Evolutionary conservation across 1,284 basidiomycete genomes (phyloP).

Genomic region (Sutorius eximius): DNA sequence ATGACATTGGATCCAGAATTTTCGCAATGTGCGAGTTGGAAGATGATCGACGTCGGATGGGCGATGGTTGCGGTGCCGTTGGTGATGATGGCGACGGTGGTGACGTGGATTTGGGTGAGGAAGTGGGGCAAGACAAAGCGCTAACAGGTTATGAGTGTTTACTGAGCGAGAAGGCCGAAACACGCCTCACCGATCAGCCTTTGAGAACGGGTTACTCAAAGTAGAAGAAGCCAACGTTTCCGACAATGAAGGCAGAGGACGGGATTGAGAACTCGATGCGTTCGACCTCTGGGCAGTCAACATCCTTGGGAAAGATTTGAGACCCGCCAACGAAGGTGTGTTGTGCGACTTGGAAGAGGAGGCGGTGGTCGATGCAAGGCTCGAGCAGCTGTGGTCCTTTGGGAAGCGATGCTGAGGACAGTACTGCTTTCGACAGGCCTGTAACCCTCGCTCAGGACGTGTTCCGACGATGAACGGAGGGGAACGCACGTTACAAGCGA

Average conservation of each 20-base stretch:
- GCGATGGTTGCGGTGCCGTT: conserved; percentile 13
- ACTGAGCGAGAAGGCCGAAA: conserved; percentile 40
- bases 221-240: conserved; percentile 13
- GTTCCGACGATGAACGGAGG: neutral
- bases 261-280: conserved; percentile 5
- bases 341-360: conserved; percentile 19
- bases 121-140: conserved; percentile 35
- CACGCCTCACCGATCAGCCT: conserved; percentile 66
- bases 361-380: conserved; percentile 22
- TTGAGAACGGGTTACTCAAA: conserved; percentile 55
- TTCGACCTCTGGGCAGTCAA: conserved; percentile 6
- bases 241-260: conserved; percentile 14
- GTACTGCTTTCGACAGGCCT: conserved; percentile 71
- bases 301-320: conserved; percentile 10
- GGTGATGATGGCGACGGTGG: conserved; percentile 2
- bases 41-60: conserved; percentile 14
- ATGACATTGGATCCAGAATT: conserved; percentile 48
- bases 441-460: conserved; percentile 8
- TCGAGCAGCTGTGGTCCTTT: conserved; percentile 57
- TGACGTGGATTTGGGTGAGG: conserved; percentile 17
- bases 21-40: conserved; percentile 29
- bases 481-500: conserved; percentile 63
- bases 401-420: conserved; percentile 76
- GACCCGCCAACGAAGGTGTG: neutral
- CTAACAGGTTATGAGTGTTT: conserved; percentile 68